A percentile compares a stretch with the other conserved stretches of the same genome.
Evolutionary conservation across 2,329 filamentous ascomycete species (phyloP).

Genomic region (Penicillium corylophilum): DNA sequence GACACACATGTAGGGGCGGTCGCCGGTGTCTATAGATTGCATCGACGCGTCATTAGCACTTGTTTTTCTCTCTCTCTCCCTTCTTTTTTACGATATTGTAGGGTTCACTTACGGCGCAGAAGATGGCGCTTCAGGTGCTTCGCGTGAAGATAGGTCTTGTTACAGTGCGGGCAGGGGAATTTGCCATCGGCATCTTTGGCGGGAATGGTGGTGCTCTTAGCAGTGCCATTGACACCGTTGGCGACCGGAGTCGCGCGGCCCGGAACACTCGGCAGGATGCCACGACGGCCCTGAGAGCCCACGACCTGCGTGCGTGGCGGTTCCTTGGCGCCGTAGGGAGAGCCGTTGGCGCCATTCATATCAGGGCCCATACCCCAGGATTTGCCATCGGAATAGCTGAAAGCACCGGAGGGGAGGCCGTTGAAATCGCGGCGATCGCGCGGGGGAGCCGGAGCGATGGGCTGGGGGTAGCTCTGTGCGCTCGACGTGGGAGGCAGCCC

Average conservation of each 20-base stretch:
- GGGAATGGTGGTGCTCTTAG: conserved; percentile 80
- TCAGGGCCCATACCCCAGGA: conserved; percentile 46
- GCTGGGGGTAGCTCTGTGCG: conserved; percentile 69
- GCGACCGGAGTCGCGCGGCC: conserved; percentile 76
- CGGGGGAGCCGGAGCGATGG: conserved; percentile 70
- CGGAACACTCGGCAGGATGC: conserved; percentile 86
- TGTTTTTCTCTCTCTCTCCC: not conserved
- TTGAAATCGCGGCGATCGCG: conserved; percentile 56
- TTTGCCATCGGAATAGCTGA: conserved; percentile 57
- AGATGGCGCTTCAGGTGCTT: conserved; percentile 98
- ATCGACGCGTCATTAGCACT: conserved; percentile 26
- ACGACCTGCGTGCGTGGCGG: conserved; percentile 74
- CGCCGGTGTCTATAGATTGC: conserved; percentile 75
- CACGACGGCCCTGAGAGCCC: conserved; percentile 87
- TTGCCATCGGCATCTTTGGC: conserved; percentile 97
- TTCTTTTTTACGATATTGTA: no score
- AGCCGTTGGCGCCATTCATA: conserved; percentile 41
- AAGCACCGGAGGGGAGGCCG: conserved; percentile 70
- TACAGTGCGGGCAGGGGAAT: conserved; percentile 96
- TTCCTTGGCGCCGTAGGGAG: conserved; percentile 43
- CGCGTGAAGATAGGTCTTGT: conserved; percentile 94
- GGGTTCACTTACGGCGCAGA: conserved; percentile 75
- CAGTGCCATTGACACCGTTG: conserved; percentile 58
- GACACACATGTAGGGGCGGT: conserved; percentile 97
- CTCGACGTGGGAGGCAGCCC: conserved; percentile 68